These are phyloP conservation scores for Flueggea neowawraea DNA, from an alignment of 441 rosid genomes.

Conservation along the genomic window DNA sequence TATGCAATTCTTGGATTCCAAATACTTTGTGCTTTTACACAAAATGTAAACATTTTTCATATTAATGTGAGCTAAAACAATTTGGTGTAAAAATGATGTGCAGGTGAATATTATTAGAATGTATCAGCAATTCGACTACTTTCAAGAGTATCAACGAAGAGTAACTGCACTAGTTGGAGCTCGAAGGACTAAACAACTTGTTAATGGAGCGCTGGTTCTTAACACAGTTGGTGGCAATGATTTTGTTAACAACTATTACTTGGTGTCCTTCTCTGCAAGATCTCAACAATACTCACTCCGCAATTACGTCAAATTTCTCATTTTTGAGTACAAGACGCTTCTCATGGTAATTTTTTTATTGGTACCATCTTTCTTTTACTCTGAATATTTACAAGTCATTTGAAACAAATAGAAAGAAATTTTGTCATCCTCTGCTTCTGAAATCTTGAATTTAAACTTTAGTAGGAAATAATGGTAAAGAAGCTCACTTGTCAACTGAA, in stretches of 20 bases:
- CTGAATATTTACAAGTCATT: too few species aligned
- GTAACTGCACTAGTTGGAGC: conserved; percentile 25
- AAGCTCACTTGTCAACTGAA: too few species aligned
- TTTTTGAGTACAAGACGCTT: conserved; percentile 21
- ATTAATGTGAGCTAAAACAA: too few species aligned
- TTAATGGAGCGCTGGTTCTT: conserved; percentile 31
- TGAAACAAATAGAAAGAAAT: too few species aligned
- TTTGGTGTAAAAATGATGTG: background rate
- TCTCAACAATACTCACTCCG: conserved; percentile 32
- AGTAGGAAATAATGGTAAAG: too few species aligned
- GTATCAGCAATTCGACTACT: conserved; percentile 26
- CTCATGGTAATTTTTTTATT: conserved; percentile 7
- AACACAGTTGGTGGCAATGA: conserved; percentile 46
- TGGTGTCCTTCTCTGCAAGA: conserved; percentile 36
- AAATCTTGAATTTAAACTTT: too few species aligned
- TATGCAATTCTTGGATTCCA: too few species aligned
- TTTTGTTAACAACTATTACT: conserved; percentile 45
- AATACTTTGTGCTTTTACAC: too few species aligned
- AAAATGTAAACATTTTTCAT: too few species aligned
- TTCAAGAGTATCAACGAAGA: conserved; percentile 28
- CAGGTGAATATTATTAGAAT: conserved; percentile 26
- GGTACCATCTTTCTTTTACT: background rate
- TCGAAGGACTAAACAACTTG: conserved; percentile 21
- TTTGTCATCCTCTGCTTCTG: too few species aligned
- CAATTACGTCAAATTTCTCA: conserved; percentile 24